Percentiles rank a stretch among this genome's conserved stretches.
These are phyloP conservation scores for Platanus orientalis DNA, from an alignment of 164 flowering plant species.

Conservation along the genomic window DNA sequence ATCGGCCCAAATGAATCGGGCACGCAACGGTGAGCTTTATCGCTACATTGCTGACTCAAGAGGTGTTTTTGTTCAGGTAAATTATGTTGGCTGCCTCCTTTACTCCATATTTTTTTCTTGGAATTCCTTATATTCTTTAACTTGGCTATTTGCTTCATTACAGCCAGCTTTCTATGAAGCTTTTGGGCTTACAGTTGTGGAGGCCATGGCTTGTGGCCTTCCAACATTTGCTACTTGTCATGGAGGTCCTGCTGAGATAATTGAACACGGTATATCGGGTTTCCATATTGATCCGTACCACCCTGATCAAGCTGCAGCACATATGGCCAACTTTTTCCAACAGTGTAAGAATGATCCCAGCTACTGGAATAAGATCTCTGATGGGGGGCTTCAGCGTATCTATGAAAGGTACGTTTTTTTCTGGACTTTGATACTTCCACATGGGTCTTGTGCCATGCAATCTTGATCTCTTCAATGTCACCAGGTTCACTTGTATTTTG, in stretches of 20 bases:
- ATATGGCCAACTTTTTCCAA: conserved; percentile 58
- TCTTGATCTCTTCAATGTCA: not conserved
- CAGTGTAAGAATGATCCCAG: conserved; percentile 56
- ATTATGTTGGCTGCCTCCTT: not conserved
- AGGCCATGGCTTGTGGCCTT: conserved; percentile 97
- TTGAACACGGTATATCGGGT: conserved; percentile 84
- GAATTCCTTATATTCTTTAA: not conserved
- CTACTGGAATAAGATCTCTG: conserved; percentile 73
- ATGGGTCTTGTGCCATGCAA: not conserved
- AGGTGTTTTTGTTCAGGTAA: conserved; percentile 93
- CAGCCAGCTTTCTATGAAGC: conserved; percentile 98
- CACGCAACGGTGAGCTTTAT: conserved; percentile 92
- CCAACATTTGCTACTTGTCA: conserved; percentile 97
- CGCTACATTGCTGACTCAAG: conserved; percentile 87
- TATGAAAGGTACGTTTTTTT: conserved; percentile 52
- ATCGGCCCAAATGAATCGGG: conserved; percentile 71
- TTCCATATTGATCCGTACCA: conserved; percentile 96
- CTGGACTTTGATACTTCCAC: not conserved
- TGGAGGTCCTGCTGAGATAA: conserved; percentile 97
- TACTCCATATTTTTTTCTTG: not conserved
- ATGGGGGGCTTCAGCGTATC: conserved; percentile 58
- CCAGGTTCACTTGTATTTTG: conserved; percentile 9
- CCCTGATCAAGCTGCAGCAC: conserved; percentile 61
- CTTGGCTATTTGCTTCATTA: conserved; percentile 5
- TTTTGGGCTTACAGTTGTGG: conserved; percentile 97